Percentiles rank a stretch among this genome's conserved stretches.
phyloP scores from a whole-genome alignment of 768 basidiomycete genomes.

The Hirschioporus abietinus region DNA sequence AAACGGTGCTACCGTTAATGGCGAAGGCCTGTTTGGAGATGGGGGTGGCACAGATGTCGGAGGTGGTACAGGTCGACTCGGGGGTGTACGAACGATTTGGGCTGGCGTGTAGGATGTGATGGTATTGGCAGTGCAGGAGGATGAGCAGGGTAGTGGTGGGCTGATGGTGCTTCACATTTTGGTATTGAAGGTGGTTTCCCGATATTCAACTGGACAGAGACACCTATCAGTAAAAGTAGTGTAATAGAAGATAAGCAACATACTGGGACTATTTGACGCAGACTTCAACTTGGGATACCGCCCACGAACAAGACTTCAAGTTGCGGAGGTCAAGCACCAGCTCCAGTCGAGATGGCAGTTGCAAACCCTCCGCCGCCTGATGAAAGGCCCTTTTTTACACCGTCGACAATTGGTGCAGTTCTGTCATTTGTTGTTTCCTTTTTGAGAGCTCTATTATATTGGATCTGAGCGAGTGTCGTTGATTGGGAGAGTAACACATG shows the following conservation, averaged over 20 bases:
- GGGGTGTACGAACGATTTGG: slow-evolving; percentile 5
- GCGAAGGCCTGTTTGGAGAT: slow-evolving; percentile 20
- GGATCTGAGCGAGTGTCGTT: slow-evolving; percentile 76
- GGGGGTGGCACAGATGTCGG: slow-evolving; percentile 32
- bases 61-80: slow-evolving; percentile 30
- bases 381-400: slow-evolving; percentile 27
- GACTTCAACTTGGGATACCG: slow-evolving; percentile 86
- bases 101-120: slow-evolving; percentile 11
- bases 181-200: slow-evolving; percentile 67
- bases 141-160: slow-evolving; percentile 25
- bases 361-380: slow-evolving; percentile 25
- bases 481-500: slow-evolving; percentile 27
- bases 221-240: neutral
- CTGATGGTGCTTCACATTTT: slow-evolving; percentile 35
- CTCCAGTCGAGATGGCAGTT: slow-evolving; percentile 29
- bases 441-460: slow-evolving; percentile 75
- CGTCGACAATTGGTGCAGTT: slow-evolving; percentile 60
- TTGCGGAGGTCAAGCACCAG: slow-evolving; percentile 62
- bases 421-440: slow-evolving; percentile 82
- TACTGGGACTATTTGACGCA: slow-evolving; percentile 57
- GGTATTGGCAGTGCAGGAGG: slow-evolving; percentile 11
- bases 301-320: slow-evolving; percentile 84
- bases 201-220: slow-evolving; percentile 29
- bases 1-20: slow-evolving; percentile 19
- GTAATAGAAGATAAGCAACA: slow-evolving; percentile 16